These are phyloP conservation scores for Cymbopogon flexuosus DNA, from an alignment of 202 grass and related monocot species.

Conservation along the genomic window DNA sequence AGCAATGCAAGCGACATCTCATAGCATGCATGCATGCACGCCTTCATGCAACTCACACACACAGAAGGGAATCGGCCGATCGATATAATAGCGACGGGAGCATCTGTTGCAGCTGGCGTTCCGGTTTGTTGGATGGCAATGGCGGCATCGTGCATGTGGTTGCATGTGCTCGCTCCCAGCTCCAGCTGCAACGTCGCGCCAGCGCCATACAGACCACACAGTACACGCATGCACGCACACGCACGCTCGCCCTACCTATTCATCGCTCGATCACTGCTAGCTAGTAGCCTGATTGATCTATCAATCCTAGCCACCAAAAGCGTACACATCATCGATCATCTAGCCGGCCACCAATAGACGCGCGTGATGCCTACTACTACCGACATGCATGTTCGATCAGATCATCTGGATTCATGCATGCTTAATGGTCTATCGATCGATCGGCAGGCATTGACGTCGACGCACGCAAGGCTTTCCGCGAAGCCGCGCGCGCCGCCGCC, in stretches of 20 bases:
- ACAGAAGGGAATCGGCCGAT: not conserved
- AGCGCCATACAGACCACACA: conserved; percentile 1
- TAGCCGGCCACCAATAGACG: not conserved
- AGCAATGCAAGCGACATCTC: conserved; percentile 14
- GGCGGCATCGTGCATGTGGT: conserved; percentile 36
- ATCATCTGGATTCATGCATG: not conserved
- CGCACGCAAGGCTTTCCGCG: conserved; percentile 16
- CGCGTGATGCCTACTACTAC: not conserved
- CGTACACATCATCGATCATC: not conserved
- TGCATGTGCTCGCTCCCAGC: conserved; percentile 43
- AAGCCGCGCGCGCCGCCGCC: not conserved
- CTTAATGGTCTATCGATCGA: not conserved
- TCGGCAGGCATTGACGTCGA: not conserved
- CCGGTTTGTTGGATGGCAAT: conserved; percentile 18
- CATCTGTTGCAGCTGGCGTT: conserved; percentile 28
- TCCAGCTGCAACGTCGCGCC: conserved; percentile 12
- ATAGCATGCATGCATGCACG: not conserved
- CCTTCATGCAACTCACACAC: not conserved
- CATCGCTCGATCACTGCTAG: not conserved
- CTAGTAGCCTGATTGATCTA: conserved; percentile 23
- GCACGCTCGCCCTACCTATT: not conserved
- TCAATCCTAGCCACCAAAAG: conserved; percentile 8
- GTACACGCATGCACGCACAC: not conserved
- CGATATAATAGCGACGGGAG: conserved; percentile 23
- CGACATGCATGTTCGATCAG: not conserved